phyloP scores from a whole-genome alignment of 139 green algal species.

The Chloropicon primus region DNA sequence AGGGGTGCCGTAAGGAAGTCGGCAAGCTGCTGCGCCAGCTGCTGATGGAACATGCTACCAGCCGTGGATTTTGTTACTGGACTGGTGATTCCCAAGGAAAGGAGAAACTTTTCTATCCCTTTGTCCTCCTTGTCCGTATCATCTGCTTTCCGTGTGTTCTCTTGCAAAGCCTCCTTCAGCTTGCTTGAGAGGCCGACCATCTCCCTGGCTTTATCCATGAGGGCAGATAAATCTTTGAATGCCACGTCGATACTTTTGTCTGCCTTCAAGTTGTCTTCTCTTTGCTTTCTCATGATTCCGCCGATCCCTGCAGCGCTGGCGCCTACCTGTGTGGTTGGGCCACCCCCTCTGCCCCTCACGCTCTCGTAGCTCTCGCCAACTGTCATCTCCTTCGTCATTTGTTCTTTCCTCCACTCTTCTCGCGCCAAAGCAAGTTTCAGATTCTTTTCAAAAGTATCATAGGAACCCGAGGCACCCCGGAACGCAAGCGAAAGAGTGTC shows the following conservation, averaged over 20 bases:
- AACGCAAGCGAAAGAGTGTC: not conserved
- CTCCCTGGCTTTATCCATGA: conserved; percentile 63
- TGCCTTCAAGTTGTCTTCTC: not conserved
- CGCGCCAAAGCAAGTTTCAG: not conserved
- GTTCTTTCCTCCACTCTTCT: not conserved
- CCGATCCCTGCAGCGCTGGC: not conserved
- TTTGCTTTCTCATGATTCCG: not conserved
- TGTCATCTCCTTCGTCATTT: not conserved
- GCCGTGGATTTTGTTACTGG: conserved; percentile 75
- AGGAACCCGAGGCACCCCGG: not conserved
- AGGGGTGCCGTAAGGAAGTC: conserved; percentile 52
- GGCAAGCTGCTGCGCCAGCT: conserved; percentile 73
- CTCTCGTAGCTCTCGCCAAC: not conserved
- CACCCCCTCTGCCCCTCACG: not conserved
- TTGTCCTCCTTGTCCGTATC: conserved; percentile 36
- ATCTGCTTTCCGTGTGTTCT: not conserved
- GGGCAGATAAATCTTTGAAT: conserved; percentile 52
- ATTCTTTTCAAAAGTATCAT: not conserved
- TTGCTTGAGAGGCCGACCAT: conserved; percentile 69
- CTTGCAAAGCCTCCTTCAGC: conserved; percentile 26
- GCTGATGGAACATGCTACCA: conserved; percentile 60
- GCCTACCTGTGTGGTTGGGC: not conserved
- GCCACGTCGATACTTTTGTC: conserved; percentile 17
- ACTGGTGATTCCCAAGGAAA: conserved; percentile 68
- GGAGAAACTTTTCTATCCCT: conserved; percentile 60